Conservation (phyloP, 768 basidiomycete genomes). For the Pulveroboletus sp. region DNA sequence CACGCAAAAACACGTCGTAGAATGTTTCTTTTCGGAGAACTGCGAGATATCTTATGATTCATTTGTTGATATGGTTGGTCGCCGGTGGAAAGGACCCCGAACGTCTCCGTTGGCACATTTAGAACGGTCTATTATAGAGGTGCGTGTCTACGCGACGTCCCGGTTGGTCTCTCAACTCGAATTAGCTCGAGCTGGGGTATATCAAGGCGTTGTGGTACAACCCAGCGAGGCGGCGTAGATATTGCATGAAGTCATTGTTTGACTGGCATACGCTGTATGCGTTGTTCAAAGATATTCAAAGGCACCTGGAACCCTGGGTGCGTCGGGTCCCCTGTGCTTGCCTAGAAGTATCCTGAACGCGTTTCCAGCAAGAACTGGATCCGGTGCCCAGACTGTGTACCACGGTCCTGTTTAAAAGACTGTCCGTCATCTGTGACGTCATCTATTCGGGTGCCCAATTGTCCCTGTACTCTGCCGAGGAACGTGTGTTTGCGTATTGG, state of each 20-base stretch:
- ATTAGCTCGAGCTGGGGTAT: constrained; percentile 57
- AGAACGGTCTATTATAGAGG: constrained; percentile 39
- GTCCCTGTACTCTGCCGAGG: constrained; percentile 66
- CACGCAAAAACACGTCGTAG: constrained; percentile 52
- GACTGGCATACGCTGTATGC: constrained; percentile 70
- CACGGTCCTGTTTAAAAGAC: constrained; percentile 54
- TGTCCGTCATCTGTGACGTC: constrained; percentile 62
- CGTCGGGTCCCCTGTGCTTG: neutral
- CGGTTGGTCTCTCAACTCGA: neutral
- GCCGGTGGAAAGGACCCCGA: constrained; percentile 37
- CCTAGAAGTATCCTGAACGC: constrained; percentile 3
- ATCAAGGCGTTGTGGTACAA: constrained; percentile 66
- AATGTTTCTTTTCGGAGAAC: constrained; percentile 64
- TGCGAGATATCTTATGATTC: constrained; percentile 53
- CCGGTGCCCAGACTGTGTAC: constrained; percentile 23
- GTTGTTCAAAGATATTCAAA: constrained; percentile 29
- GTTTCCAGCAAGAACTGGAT: constrained; percentile 23
- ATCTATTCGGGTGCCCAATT: constrained; percentile 75
- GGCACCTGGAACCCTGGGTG: constrained; percentile 17
- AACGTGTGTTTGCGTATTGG: constrained; percentile 77
- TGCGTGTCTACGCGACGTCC: constrained; percentile 6
- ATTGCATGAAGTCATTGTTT: constrained; percentile 58
- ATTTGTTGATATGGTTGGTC: constrained; percentile 38
- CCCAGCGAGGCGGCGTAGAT: constrained; percentile 61
- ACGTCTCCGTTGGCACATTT: constrained; percentile 40